Conservation (phyloP, 805 yeast species). For the Candida taoyuanica region DNA sequence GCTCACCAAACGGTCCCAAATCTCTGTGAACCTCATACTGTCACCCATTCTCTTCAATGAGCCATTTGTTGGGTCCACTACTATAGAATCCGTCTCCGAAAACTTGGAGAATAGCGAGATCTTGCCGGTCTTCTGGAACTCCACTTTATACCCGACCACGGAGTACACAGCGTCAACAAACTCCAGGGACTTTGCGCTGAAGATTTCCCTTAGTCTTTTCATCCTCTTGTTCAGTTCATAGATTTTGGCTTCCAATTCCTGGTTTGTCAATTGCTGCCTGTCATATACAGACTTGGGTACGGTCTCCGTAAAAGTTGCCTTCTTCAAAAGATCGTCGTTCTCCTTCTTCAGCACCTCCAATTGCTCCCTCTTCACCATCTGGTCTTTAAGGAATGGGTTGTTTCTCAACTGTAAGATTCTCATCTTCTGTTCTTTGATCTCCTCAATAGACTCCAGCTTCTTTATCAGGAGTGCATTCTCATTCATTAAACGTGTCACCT, state of each 20-base stretch:
- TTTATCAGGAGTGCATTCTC: constrained; percentile 33
- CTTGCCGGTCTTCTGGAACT: constrained; percentile 54
- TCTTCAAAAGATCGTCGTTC: constrained; percentile 43
- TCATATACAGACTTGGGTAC: constrained; percentile 65
- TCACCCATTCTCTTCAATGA: constrained; percentile 39
- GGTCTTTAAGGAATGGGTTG: constrained; percentile 62
- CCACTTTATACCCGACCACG: constrained; percentile 69
- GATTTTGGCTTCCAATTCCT: constrained; percentile 42
- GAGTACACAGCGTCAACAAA: constrained; percentile 63
- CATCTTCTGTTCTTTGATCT: constrained; percentile 34
- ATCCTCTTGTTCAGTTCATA: constrained; percentile 48
- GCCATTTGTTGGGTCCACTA: constrained; percentile 52
- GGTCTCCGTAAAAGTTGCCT: constrained; percentile 30
- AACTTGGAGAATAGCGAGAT: constrained; percentile 50
- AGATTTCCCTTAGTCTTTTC: constrained; percentile 49
- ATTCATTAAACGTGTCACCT: constrained; percentile 34
- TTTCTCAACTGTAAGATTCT: constrained; percentile 58
- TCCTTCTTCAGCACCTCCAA: constrained; percentile 51
- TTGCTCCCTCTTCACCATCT: constrained; percentile 49
- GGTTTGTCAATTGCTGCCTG: constrained; percentile 50
- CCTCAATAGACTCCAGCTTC: constrained; percentile 33
- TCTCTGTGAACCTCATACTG: constrained; percentile 38
- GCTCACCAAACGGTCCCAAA: constrained; percentile 36
- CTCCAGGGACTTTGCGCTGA: constrained; percentile 62
- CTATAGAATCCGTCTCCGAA: constrained; percentile 40